A percentile compares a stretch with the other conserved stretches of the same genome.
These are phyloP conservation scores for Peronospora farinosa DNA, from an alignment of 352 stramenopile genomes.

Conservation along the genomic window DNA sequence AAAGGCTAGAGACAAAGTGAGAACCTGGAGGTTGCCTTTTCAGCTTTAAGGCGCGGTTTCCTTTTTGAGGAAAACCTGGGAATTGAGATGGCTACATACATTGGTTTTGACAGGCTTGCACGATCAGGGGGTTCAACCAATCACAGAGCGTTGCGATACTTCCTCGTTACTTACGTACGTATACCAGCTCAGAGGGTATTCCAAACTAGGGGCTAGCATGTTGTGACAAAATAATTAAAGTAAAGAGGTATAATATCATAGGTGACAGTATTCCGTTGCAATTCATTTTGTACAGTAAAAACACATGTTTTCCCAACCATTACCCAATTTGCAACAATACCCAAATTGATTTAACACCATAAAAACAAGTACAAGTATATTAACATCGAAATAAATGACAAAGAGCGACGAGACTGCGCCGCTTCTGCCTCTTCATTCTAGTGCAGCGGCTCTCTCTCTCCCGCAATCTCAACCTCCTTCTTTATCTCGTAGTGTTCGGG, in stretches of 20 bases:
- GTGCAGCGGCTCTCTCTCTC: neutral
- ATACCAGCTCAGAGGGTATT: no score
- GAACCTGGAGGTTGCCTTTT: neutral
- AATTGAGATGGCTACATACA: neutral
- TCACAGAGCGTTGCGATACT: no score
- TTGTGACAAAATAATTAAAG: no score
- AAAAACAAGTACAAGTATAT: no score
- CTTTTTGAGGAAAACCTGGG: neutral
- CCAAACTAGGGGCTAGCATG: no score
- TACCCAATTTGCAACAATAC: neutral
- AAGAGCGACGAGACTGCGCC: neutral
- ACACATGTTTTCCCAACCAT: no score
- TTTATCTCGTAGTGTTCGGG: conserved; percentile 1
- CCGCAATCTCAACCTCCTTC: neutral
- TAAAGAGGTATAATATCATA: no score
- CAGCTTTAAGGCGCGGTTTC: neutral
- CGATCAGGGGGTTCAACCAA: neutral
- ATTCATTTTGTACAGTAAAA: no score
- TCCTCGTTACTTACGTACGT: no score
- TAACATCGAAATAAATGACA: no score
- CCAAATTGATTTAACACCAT: neutral
- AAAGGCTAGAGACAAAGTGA: no score
- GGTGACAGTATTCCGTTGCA: no score
- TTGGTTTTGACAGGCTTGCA: neutral
- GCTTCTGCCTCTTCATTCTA: conserved; percentile 23